phyloP scores from a whole-genome alignment of 768 basidiomycete genomes.

The Phanerochaete carnosa region DNA sequence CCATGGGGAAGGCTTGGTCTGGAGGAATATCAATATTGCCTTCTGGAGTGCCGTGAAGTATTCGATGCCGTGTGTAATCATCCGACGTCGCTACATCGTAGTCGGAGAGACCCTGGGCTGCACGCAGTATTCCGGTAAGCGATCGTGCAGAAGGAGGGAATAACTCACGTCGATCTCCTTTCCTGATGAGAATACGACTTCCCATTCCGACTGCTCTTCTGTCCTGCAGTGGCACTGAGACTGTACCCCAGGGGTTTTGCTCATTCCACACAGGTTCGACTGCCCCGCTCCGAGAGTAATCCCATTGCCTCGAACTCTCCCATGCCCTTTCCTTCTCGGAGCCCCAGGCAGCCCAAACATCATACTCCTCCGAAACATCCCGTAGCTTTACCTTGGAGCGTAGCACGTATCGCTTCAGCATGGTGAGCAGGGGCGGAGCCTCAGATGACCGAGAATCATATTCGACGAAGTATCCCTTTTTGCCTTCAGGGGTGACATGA shows the following conservation, averaged over 20 bases:
- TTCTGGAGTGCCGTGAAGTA: conserved; percentile 85
- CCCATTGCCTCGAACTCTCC: conserved; percentile 47
- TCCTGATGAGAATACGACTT: conserved; percentile 60
- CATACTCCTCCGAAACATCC: conserved; percentile 74
- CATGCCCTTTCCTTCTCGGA: conserved; percentile 32
- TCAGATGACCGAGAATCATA: conserved; percentile 63
- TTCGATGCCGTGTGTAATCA: conserved; percentile 75
- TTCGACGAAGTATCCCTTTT: conserved; percentile 64
- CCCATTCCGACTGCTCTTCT: conserved; percentile 80
- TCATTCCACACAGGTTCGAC: conserved; percentile 72
- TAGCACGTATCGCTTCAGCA: conserved; percentile 81
- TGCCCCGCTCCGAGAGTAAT: conserved; percentile 64
- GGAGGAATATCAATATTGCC: conserved; percentile 74
- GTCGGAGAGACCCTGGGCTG: conserved; percentile 52
- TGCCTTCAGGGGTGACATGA: conserved; percentile 37
- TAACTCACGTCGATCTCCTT: conserved; percentile 71
- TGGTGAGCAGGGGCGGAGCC: conserved; percentile 56
- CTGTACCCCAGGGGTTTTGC: conserved; percentile 57
- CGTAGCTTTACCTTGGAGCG: conserved; percentile 85
- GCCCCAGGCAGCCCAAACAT: conserved; percentile 83
- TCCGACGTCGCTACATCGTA: conserved; percentile 52
- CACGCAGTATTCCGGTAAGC: neutral
- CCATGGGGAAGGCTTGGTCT: conserved; percentile 84
- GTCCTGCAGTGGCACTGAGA: conserved; percentile 54
- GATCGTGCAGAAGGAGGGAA: conserved; percentile 4